phyloP scores from a whole-genome alignment of 495 filamentous ascomycete genomes.

The Choiromyces venosus region DNA sequence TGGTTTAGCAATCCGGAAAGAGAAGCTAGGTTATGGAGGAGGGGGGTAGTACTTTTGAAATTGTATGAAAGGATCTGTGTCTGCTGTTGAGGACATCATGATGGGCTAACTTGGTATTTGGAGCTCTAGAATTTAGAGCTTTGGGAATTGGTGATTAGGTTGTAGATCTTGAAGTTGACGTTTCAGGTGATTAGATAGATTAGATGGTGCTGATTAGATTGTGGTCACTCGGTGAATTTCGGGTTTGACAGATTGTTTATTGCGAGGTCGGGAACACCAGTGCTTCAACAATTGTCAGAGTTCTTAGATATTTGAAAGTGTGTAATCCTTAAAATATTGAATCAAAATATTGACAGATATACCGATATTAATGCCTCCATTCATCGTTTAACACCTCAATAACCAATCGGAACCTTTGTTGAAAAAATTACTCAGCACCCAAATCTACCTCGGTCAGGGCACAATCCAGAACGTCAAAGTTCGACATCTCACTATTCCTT shows the following conservation, averaged over 20 bases:
- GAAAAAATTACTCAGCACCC: background rate
- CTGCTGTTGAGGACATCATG: constrained; percentile 67
- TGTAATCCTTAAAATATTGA: background rate
- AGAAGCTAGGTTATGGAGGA: constrained; percentile 8
- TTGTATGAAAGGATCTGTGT: constrained; percentile 86
- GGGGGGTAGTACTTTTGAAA: constrained; percentile 66
- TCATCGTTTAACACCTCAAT: background rate
- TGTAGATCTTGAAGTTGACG: background rate
- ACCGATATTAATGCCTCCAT: background rate
- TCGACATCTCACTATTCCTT: background rate
- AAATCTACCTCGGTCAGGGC: background rate
- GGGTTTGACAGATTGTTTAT: background rate
- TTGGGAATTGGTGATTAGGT: background rate
- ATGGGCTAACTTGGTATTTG: constrained; percentile 33
- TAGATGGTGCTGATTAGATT: background rate
- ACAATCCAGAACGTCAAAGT: background rate
- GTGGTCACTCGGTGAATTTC: background rate
- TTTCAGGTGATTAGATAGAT: background rate
- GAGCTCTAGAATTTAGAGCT: background rate
- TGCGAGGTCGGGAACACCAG: background rate
- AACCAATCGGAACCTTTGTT: background rate
- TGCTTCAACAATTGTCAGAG: background rate
- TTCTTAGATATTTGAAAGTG: background rate
- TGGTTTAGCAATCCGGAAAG: constrained; percentile 11
- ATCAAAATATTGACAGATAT: background rate